Evolutionary conservation across 371 early-diverging fungal genomes (phyloP).

Genomic region (Chytridium lagenaria): DNA sequence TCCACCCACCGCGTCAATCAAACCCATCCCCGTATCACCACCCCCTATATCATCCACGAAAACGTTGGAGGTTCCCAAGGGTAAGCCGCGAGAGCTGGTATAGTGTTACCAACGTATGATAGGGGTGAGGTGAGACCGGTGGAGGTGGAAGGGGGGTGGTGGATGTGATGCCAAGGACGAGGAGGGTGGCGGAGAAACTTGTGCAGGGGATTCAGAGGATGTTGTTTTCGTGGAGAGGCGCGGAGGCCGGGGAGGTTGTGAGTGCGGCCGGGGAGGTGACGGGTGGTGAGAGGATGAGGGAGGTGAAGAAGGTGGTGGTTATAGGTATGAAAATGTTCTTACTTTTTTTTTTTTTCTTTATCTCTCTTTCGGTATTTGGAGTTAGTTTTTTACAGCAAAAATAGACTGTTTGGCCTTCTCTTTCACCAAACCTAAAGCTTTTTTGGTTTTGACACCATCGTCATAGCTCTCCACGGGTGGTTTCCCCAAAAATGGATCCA

Average conservation of each 20-base stretch:
- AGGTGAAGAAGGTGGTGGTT: conserved; percentile 16
- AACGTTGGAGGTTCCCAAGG: no score
- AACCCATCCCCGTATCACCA: neutral
- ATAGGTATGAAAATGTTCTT: no score
- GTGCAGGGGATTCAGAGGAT: conserved; percentile 16
- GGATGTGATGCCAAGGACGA: conserved; percentile 19
- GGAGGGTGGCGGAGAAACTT: conserved; percentile 17
- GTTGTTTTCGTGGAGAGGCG: neutral
- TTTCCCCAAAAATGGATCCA: conserved; percentile 63
- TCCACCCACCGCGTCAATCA: no score
- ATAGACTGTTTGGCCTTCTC: conserved; percentile 38
- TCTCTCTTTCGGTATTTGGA: neutral
- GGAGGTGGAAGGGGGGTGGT: neutral
- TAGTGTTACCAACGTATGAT: conserved; percentile 19
- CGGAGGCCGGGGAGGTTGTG: neutral
- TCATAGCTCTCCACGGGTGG: conserved; percentile 81
- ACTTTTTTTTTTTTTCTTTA: neutral
- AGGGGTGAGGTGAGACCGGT: neutral
- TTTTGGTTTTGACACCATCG: no score
- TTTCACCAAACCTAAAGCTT: no score
- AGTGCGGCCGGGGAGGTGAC: neutral
- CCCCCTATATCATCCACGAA: no score
- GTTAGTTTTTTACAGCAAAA: neutral
- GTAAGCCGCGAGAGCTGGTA: no score
- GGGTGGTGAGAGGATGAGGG: neutral